Evolutionary conservation across 371 early-diverging fungal genomes (phyloP).

Genomic region (Mortierella polycephala): DNA sequence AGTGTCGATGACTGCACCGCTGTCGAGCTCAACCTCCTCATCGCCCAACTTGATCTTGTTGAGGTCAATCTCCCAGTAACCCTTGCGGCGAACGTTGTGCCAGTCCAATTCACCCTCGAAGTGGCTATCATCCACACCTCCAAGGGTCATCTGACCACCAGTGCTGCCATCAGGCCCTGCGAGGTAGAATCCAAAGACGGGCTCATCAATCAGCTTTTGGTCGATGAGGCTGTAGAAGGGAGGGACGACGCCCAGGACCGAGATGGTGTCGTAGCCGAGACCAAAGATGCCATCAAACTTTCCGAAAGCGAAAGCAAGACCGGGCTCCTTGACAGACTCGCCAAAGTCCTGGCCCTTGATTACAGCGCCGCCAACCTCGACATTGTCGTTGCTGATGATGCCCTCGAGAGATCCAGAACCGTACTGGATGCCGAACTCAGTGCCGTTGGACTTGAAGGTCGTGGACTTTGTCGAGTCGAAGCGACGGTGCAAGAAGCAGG

Average conservation of each 20-base stretch:
- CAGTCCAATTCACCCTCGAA: slow-evolving; percentile 84
- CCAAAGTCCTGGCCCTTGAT: slow-evolving; percentile 84
- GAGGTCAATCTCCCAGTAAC: slow-evolving; percentile 95
- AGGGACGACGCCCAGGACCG: slow-evolving; percentile 86
- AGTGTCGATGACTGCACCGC: slow-evolving; percentile 84
- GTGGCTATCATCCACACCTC: slow-evolving; percentile 78
- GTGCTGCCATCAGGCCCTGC: slow-evolving; percentile 61
- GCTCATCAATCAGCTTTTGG: slow-evolving; percentile 77
- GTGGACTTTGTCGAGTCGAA: slow-evolving; percentile 80
- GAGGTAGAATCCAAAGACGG: slow-evolving; percentile 89
- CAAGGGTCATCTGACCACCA: slow-evolving; percentile 91
- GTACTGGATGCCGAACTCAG: slow-evolving; percentile 90
- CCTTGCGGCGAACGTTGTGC: slow-evolving; percentile 87
- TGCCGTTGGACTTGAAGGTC: slow-evolving; percentile 87
- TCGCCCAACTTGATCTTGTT: slow-evolving; percentile 79
- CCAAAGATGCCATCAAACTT: slow-evolving; percentile 96
- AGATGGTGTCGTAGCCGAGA: slow-evolving; percentile 90
- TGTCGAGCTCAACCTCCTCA: slow-evolving; percentile 66
- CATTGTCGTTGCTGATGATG: slow-evolving; percentile 83
- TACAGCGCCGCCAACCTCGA: slow-evolving; percentile 78
- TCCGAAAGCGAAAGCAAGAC: slow-evolving; percentile 87
- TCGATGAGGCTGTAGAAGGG: slow-evolving; percentile 93
- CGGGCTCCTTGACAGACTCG: slow-evolving; percentile 94
- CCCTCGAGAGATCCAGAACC: slow-evolving; percentile 95
- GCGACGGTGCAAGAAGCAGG: slow-evolving; percentile 93